phyloP scores from a whole-genome alignment of 306 rosid genomes.

The Spatholobus suberectus region DNA sequence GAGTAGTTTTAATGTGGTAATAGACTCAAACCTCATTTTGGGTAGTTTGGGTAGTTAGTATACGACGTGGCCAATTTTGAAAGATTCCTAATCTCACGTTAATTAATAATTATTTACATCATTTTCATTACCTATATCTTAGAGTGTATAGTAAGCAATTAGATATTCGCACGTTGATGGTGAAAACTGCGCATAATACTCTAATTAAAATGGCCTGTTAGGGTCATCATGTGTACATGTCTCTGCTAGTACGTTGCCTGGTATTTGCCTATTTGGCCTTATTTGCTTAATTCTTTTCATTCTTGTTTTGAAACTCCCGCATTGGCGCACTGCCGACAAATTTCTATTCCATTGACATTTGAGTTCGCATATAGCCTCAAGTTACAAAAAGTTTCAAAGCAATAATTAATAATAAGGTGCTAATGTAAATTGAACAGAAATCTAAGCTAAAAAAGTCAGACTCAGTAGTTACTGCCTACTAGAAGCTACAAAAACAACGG shows the following conservation, averaged over 20 bases:
- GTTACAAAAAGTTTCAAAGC: slow-evolving; percentile 40
- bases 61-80: not conserved
- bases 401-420: not conserved
- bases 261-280: slow-evolving; percentile 20
- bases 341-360: slow-evolving; percentile 48
- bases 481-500: slow-evolving; percentile 46
- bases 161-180: not conserved
- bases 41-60: not conserved
- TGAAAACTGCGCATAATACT: not conserved
- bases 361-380: slow-evolving; percentile 36
- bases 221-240: not conserved
- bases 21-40: not conserved
- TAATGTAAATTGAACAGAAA: slow-evolving; percentile 42
- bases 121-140: not conserved
- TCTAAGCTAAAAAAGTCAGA: slow-evolving; percentile 40
- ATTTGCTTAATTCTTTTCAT: slow-evolving; percentile 20
- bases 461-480: slow-evolving; percentile 22
- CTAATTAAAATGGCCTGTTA: not conserved
- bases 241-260: not conserved
- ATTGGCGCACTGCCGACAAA: slow-evolving; percentile 31
- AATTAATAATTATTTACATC: not conserved
- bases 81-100: not conserved
- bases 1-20: not conserved
- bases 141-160: not conserved
- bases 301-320: slow-evolving; percentile 33